phyloP scores from a whole-genome alignment of 1,139 yeast genomes.

The Scheffersomyces segobiensis region DNA sequence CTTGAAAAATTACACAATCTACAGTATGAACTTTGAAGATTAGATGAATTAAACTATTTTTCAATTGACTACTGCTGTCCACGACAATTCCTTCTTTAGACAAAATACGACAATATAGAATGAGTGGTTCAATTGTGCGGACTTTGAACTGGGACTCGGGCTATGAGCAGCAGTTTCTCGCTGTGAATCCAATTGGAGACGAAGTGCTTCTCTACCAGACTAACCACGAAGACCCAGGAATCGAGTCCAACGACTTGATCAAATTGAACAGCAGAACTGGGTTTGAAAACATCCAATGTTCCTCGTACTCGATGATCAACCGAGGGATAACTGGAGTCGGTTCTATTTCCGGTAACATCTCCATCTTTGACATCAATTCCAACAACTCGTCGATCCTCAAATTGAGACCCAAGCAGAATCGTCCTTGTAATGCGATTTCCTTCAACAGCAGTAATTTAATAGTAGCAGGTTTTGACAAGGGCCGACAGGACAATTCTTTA shows the following conservation, averaged over 20 bases:
- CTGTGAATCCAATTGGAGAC: constrained; percentile 69
- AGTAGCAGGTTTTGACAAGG: constrained; percentile 81
- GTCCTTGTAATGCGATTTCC: constrained; percentile 76
- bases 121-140: constrained; percentile 58
- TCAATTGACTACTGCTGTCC: background rate
- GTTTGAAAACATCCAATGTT: constrained; percentile 70
- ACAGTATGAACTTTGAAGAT: background rate
- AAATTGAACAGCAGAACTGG: constrained; percentile 59
- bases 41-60: background rate
- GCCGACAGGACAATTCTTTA: constrained; percentile 74
- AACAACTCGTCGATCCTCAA: constrained; percentile 40
- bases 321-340: constrained; percentile 74
- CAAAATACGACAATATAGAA: constrained; percentile 9
- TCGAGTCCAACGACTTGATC: constrained; percentile 39
- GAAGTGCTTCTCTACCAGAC: constrained; percentile 65
- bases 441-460: constrained; percentile 66
- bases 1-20: too few relatives aligned
- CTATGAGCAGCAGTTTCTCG: constrained; percentile 56
- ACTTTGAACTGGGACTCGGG: constrained; percentile 62
- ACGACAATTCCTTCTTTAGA: background rate
- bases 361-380: constrained; percentile 59
- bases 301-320: constrained; percentile 59
- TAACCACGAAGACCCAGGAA: constrained; percentile 36
- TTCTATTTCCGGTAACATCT: constrained; percentile 66
- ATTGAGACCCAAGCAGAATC: constrained; percentile 63